Evolutionary conservation across 768 basidiomycete genomes (phyloP).

Genomic region (Amanita brunnescens): DNA sequence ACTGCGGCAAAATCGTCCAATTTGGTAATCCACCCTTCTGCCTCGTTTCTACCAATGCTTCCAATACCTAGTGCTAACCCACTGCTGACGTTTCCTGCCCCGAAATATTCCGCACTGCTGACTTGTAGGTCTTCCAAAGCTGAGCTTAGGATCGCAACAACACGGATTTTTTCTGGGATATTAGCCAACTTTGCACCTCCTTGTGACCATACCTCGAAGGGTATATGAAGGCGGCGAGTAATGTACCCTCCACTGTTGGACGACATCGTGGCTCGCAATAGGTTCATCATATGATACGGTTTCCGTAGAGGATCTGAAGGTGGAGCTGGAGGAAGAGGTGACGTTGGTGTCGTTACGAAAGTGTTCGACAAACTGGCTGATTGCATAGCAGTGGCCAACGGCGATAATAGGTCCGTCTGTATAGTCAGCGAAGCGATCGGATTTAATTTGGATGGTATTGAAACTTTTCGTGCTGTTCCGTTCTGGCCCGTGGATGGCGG

Average conservation of each 20-base stretch:
- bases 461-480: constrained; percentile 47
- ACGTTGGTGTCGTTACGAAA: constrained; percentile 66
- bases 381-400: constrained; percentile 27
- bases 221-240: constrained; percentile 79
- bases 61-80: constrained; percentile 70
- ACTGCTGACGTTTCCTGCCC: constrained; percentile 70
- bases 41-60: constrained; percentile 68
- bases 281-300: constrained; percentile 86
- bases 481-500: constrained; percentile 30
- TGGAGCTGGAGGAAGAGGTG: constrained; percentile 65
- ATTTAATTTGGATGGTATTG: constrained; percentile 52
- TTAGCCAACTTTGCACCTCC: constrained; percentile 80
- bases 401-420: constrained; percentile 37
- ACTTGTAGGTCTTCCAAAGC: constrained; percentile 74
- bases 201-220: constrained; percentile 86
- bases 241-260: constrained; percentile 81
- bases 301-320: constrained; percentile 70
- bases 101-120: constrained; percentile 66
- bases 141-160: constrained; percentile 68
- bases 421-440: constrained; percentile 39
- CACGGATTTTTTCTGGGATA: constrained; percentile 77
- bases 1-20: constrained; percentile 74
- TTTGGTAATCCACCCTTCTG: constrained; percentile 66
- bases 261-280: constrained; percentile 71
- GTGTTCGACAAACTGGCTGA: constrained; percentile 41